phyloP scores from a whole-genome alignment of 1,284 basidiomycete genomes.

The Cryptococcus neoformans region DNA sequence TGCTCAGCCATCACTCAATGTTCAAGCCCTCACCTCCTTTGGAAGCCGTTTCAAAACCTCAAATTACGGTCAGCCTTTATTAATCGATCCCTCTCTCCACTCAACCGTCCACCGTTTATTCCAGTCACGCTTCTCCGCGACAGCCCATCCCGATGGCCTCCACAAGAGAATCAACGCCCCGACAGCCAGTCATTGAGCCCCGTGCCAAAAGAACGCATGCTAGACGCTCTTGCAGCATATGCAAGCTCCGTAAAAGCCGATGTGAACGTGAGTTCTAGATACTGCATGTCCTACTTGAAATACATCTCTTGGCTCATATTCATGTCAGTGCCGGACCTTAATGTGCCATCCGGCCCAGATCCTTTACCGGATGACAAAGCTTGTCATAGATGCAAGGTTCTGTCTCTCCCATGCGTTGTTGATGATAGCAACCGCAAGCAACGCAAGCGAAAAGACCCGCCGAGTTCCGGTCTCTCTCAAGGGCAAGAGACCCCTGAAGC shows the following conservation, averaged over 20 bases:
- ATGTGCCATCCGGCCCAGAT: slow-evolving; percentile 30
- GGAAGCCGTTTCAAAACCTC: too few relatives aligned
- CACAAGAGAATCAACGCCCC: neutral
- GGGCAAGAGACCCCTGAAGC: neutral
- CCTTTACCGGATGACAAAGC: slow-evolving; percentile 36
- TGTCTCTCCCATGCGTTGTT: slow-evolving; percentile 41
- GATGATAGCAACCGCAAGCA: slow-evolving; percentile 35
- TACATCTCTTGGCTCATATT: too few relatives aligned
- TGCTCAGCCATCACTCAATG: too few relatives aligned
- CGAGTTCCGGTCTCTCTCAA: too few relatives aligned
- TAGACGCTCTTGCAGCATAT: slow-evolving; percentile 41
- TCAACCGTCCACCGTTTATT: too few relatives aligned
- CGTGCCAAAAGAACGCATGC: slow-evolving; percentile 43
- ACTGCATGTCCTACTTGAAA: neutral
- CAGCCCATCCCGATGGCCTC: neutral
- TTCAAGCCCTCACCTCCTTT: too few relatives aligned
- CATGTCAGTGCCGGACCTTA: slow-evolving; percentile 34
- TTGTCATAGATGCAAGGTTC: slow-evolving; percentile 42
- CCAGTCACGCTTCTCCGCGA: neutral
- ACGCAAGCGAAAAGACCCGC: slow-evolving; percentile 17
- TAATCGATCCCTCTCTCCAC: neutral
- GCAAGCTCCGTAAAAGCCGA: slow-evolving; percentile 45
- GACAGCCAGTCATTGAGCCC: slow-evolving; percentile 6
- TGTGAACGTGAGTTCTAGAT: slow-evolving; percentile 24
- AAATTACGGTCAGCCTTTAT: neutral